phyloP scores from a whole-genome alignment of 2,329 filamentous ascomycete genomes.

The Cercospora zeae-maydis region DNA sequence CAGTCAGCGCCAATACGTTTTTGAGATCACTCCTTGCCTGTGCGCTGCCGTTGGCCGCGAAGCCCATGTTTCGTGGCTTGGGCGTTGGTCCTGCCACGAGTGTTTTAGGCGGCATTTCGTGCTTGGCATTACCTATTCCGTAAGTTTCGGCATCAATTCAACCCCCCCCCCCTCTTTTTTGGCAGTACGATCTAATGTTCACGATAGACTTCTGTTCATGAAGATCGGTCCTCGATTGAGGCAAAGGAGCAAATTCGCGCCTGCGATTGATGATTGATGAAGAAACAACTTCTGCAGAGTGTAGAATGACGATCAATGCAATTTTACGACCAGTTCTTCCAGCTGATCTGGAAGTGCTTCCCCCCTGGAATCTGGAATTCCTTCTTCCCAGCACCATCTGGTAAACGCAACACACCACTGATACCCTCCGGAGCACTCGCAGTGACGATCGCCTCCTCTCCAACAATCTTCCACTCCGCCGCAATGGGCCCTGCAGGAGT shows the following conservation, averaged over 20 bases:
- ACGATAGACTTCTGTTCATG: constrained; percentile 41
- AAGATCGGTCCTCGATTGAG: constrained; percentile 42
- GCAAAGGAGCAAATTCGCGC: constrained; percentile 39
- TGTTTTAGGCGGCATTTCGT: constrained; percentile 43
- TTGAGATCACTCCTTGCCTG: constrained; percentile 44
- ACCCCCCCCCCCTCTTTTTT: too few relatives aligned
- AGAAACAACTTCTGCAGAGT: not conserved
- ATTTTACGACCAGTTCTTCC: not conserved
- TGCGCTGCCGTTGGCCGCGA: constrained; percentile 37
- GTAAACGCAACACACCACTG: not conserved
- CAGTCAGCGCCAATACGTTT: constrained; percentile 51
- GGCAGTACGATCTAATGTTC: not conserved
- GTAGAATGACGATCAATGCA: not conserved
- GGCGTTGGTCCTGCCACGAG: constrained; percentile 44
- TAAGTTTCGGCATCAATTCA: not conserved
- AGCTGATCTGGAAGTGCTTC: not conserved
- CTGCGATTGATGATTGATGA: constrained; percentile 13
- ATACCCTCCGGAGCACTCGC: not conserved
- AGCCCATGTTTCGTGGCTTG: constrained; percentile 42
- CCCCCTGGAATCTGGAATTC: not conserved
- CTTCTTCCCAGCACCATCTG: not conserved
- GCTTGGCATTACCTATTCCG: constrained; percentile 43
- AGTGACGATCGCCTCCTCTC: not conserved
- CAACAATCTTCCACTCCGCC: constrained; percentile 26
- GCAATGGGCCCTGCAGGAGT: constrained; percentile 30